phyloP scores from a whole-genome alignment of 75 land plant genomes.

The Selaginella tamariscina region DNA sequence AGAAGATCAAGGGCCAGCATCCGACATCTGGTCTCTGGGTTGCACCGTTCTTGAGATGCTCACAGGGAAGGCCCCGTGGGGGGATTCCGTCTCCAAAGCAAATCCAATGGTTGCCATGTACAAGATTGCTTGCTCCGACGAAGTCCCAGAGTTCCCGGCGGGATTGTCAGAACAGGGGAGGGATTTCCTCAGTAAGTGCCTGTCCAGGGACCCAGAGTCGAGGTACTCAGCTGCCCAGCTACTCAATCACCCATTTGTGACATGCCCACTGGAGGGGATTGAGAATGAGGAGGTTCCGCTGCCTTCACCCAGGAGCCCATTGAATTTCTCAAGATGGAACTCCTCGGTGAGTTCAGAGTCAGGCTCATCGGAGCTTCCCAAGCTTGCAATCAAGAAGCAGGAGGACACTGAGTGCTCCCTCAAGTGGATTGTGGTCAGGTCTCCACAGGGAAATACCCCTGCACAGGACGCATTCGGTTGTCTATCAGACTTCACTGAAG shows the following conservation, averaged over 20 bases:
- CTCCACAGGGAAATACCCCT: not conserved
- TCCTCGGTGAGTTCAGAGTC: not conserved
- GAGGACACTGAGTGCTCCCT: not conserved
- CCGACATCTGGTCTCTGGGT: slow-evolving; percentile 45
- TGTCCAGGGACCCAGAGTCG: slow-evolving; percentile 32
- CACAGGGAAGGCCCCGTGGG: slow-evolving; percentile 44
- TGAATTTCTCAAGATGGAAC: not conserved
- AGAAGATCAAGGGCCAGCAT: slow-evolving; percentile 32
- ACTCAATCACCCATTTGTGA: slow-evolving; percentile 56
- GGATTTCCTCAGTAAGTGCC: slow-evolving; percentile 65
- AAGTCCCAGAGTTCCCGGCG: slow-evolving; percentile 40
- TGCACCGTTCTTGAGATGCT: slow-evolving; percentile 58
- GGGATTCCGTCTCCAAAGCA: not conserved
- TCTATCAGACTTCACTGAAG: not conserved
- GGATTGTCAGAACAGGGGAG: slow-evolving; percentile 34
- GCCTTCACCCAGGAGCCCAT: not conserved
- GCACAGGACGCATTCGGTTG: not conserved
- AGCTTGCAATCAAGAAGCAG: too few relatives aligned
- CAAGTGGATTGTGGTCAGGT: not conserved
- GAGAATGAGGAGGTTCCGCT: not conserved
- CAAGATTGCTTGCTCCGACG: slow-evolving; percentile 39
- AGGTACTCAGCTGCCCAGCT: slow-evolving; percentile 51
- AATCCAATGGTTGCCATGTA: slow-evolving; percentile 40
- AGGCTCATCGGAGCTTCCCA: not conserved
- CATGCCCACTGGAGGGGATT: not conserved